phyloP scores from a whole-genome alignment of 78 protist genomes.

The Acrasis kona region DNA sequence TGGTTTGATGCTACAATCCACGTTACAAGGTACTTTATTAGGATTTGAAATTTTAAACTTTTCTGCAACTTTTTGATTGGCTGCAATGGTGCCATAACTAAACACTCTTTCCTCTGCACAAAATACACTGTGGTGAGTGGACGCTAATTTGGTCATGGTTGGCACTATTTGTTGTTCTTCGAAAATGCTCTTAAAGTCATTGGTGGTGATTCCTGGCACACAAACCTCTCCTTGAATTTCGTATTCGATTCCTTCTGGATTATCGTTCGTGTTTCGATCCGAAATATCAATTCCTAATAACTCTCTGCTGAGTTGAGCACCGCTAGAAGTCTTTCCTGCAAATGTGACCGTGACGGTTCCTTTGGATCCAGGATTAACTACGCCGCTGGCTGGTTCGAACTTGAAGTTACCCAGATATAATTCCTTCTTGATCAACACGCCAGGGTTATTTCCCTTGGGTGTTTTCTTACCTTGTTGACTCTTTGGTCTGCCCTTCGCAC shows the following conservation, averaged over 20 bases:
- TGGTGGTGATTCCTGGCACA: slow-evolving; percentile 55
- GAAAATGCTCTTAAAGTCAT: slow-evolving; percentile 43
- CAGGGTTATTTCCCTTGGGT: background rate
- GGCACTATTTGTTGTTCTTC: slow-evolving; percentile 60
- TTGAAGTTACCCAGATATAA: slow-evolving; percentile 32
- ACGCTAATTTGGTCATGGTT: background rate
- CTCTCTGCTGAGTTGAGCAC: background rate
- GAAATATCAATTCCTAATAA: slow-evolving; percentile 23
- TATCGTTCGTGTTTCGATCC: slow-evolving; percentile 29
- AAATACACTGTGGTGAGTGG: slow-evolving; percentile 20
- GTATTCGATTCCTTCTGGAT: slow-evolving; percentile 23
- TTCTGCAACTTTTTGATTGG: background rate
- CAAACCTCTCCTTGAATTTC: slow-evolving; percentile 61
- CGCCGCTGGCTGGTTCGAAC: slow-evolving; percentile 30
- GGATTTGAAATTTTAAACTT: slow-evolving; percentile 58
- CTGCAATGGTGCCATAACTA: slow-evolving; percentile 34
- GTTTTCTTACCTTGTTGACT: background rate
- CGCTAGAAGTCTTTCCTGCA: background rate
- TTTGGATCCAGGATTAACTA: slow-evolving; percentile 12
- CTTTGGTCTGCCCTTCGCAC: slow-evolving; percentile 6
- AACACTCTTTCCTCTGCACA: slow-evolving; percentile 35
- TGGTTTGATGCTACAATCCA: background rate
- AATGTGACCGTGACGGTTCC: slow-evolving; percentile 30
- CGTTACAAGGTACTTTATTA: slow-evolving; percentile 36
- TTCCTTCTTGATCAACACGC: background rate